Evolutionary conservation across 2,329 filamentous ascomycete genomes (phyloP).

Genomic region (Thermothelomyces thermophilus): DNA sequence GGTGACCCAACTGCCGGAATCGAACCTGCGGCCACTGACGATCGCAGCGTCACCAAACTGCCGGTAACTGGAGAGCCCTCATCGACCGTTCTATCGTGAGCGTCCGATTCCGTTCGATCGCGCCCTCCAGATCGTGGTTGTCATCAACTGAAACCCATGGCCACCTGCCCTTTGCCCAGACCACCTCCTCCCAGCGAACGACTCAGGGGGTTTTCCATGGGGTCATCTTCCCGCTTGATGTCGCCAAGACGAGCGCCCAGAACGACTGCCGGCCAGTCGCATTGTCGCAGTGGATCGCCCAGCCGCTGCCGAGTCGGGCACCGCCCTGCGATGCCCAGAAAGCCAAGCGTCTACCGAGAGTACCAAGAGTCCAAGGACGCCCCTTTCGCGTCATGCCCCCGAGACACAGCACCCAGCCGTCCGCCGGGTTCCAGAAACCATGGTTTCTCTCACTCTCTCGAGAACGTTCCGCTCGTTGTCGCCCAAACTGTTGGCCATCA

Average conservation of each 20-base stretch:
- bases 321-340: slow-evolving; percentile 13
- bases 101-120: too few species aligned
- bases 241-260: slow-evolving; percentile 8
- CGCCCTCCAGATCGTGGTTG: too few species aligned
- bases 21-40: too few species aligned
- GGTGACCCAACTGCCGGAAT: not conserved
- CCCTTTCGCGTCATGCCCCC: slow-evolving; percentile 19
- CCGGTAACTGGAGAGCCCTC: too few species aligned
- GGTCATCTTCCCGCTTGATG: slow-evolving; percentile 3
- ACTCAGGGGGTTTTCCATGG: slow-evolving; percentile 1
- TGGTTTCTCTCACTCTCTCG: slow-evolving; percentile 11
- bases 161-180: too few species aligned
- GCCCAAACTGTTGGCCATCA: slow-evolving; percentile 14
- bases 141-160: not conserved
- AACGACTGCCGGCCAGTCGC: not conserved
- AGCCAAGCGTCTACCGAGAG: slow-evolving; percentile 20
- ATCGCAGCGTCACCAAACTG: too few species aligned
- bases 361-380: slow-evolving; percentile 17
- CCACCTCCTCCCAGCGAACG: not conserved
- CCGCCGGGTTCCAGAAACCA: slow-evolving; percentile 13
- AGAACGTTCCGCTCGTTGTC: not conserved
- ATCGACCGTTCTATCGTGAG: too few species aligned
- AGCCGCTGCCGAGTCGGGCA: slow-evolving; percentile 6
- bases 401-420: not conserved
- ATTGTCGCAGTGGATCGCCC: not conserved